Conservation (phyloP, 176 grass and related monocot species). For the Lolium multiflorum region DNA sequence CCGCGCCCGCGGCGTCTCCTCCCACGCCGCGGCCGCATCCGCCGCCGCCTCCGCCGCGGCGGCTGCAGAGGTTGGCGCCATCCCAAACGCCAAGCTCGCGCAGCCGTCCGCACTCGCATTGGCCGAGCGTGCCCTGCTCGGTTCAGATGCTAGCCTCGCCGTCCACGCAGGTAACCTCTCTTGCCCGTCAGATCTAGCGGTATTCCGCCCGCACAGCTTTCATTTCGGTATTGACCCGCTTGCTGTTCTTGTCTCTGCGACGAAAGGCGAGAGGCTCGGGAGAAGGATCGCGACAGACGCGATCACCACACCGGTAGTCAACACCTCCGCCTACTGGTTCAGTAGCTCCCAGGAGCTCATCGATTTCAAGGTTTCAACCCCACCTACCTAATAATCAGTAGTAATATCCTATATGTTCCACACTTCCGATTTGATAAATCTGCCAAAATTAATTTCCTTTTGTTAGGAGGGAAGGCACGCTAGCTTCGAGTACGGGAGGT, state of each 20-base stretch:
- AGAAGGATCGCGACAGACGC: constrained; percentile 87
- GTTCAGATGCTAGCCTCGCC: constrained; percentile 91
- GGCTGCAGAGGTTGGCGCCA: constrained; percentile 54
- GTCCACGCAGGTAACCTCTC: constrained; percentile 85
- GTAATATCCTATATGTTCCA: not conserved
- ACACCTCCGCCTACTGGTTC: constrained; percentile 99
- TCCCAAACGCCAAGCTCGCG: constrained; percentile 68
- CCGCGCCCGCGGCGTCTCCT: constrained; percentile 55
- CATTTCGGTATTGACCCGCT: constrained; percentile 18
- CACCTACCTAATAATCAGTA: not conserved
- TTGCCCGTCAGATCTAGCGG: constrained; percentile 43
- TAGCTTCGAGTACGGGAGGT: constrained; percentile 96
- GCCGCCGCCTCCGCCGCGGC: constrained; percentile 50
- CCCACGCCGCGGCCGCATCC: constrained; percentile 51
- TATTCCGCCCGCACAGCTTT: not conserved
- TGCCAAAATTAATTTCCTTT: not conserved
- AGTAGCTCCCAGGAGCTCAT: constrained; percentile 95
- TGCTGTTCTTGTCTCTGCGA: constrained; percentile 8
- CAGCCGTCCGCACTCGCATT: constrained; percentile 57
- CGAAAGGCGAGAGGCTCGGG: constrained; percentile 88
- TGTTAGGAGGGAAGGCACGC: constrained; percentile 91
- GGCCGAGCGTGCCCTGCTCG: constrained; percentile 68
- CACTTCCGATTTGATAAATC: constrained; percentile 37
- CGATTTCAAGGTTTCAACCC: constrained; percentile 82
- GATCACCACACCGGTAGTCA: constrained; percentile 97